These are phyloP conservation scores for Urochloa ruziziensis DNA, from an alignment of 176 grass and related monocot genomes.

Conservation along the genomic window DNA sequence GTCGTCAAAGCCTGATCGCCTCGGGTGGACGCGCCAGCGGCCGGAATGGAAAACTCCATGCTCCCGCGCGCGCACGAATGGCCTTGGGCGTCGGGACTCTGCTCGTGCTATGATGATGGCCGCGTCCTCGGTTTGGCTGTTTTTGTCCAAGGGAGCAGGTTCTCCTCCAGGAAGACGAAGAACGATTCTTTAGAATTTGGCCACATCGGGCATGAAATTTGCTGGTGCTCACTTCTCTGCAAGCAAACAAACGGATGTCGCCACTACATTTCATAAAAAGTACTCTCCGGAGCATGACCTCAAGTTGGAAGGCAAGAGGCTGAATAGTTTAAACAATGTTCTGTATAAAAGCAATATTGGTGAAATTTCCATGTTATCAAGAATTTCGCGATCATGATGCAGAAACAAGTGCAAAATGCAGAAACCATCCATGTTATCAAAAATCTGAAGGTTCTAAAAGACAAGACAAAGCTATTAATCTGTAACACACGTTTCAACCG, in stretches of 20 bases:
- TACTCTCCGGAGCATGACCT: too few relatives aligned
- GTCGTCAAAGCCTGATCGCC: conserved; percentile 1
- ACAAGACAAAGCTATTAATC: not conserved
- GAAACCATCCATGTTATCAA: not conserved
- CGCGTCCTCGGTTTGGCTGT: not conserved
- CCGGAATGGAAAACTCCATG: conserved; percentile 33
- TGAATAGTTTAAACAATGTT: too few relatives aligned
- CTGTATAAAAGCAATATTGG: too few relatives aligned
- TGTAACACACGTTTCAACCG: not conserved
- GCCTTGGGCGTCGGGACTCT: conserved; percentile 22
- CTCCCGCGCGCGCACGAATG: conserved; percentile 23
- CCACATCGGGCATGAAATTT: too few relatives aligned
- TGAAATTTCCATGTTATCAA: too few relatives aligned
- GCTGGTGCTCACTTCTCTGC: too few relatives aligned
- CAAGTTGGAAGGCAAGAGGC: too few relatives aligned
- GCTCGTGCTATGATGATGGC: not conserved
- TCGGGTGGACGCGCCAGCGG: conserved; percentile 10
- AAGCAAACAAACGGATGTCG: too few relatives aligned
- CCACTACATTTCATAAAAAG: too few relatives aligned
- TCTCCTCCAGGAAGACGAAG: too few relatives aligned
- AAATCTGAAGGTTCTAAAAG: not conserved
- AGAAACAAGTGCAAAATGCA: not conserved
- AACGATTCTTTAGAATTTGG: too few relatives aligned
- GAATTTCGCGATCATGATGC: not conserved
- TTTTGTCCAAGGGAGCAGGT: not conserved